Evolutionary conservation across 805 yeast species (phyloP), one percentile per base, ranked within the genome.

Genomic region (Kluyveromyces aestuarii): DNA sequence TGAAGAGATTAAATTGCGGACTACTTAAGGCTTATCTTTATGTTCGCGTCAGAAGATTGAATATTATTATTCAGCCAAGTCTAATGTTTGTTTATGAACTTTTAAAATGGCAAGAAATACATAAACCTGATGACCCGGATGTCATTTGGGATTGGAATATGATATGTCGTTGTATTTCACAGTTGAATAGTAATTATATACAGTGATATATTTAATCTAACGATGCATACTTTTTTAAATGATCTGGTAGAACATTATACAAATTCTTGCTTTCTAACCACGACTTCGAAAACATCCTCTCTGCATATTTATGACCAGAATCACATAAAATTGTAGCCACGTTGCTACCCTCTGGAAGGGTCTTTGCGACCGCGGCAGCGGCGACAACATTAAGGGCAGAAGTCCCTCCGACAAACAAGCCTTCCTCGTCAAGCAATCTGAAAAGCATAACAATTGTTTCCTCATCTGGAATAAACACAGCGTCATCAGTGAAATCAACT

Each of bases 21-120:
- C 68, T 91, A 27, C 81, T 93, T 2, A 72, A 82, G 33, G 96
- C 98, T 0, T 91, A 90, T 59, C 67, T 90, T 40, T 88, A 74
- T 67, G 96, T 89, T n/a, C 73, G 97, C 40, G 96, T 88, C 3
- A 72, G 96, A 46, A 72, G 98, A 47, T 74, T 91, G 59, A 91
- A 91, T 64, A 90, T 91, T 50, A 87, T 91, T 33, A 91, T 91
- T 53, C 98, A 91, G 66, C 98, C 98, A 13, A 91, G 89, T 63
- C 71, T 91, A 62, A 78, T 91, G 62, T 82, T 91, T 61, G 85
- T 89, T 88, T 91, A 88, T 64, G 97, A 90, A 60, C 71, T 91
- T 52, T 79, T 87, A 64, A 83, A 82, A 62, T 63, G 67, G 61
- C 69, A 67, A 47, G 75, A 72, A 48, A 49, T 50, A 42, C 57